Evolutionary conservation across 176 grass and related monocot species (phyloP).

Genomic region (Ananas comosus): DNA sequence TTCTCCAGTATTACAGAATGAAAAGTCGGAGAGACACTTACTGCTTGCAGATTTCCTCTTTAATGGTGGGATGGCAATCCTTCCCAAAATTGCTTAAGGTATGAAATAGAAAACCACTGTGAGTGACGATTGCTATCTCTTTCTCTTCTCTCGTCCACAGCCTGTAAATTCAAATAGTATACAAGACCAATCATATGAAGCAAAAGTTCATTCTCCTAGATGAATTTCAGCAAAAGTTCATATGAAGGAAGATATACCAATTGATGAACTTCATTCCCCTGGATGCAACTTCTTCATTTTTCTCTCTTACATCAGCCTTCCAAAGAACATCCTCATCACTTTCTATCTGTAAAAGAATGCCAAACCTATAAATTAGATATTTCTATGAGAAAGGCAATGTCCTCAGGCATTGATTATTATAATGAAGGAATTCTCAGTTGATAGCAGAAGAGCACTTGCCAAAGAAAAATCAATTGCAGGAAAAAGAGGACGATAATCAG

Average conservation of each 20-base stretch:
- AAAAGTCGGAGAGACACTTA: slow-evolving; percentile 24
- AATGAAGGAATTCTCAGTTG: background rate
- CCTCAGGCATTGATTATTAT: background rate
- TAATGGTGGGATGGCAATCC: slow-evolving; percentile 57
- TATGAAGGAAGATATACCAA: slow-evolving; percentile 38
- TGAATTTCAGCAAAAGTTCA: background rate
- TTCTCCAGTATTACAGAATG: background rate
- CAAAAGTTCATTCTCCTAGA: too few relatives aligned
- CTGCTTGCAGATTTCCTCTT: slow-evolving; percentile 50
- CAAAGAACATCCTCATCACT: slow-evolving; percentile 87
- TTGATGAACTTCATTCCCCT: slow-evolving; percentile 86
- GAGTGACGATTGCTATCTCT: slow-evolving; percentile 74
- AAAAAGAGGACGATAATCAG: slow-evolving; percentile 59
- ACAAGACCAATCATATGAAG: background rate
- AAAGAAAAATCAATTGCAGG: slow-evolving; percentile 94
- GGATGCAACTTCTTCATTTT: slow-evolving; percentile 40
- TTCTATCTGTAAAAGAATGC: slow-evolving; percentile 43
- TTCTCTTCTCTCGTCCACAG: slow-evolving; percentile 86
- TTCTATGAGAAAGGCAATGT: background rate
- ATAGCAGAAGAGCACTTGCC: slow-evolving; percentile 38
- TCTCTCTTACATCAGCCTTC: slow-evolving; percentile 63
- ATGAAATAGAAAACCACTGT: slow-evolving; percentile 65
- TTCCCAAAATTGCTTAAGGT: slow-evolving; percentile 53
- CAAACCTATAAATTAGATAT: background rate
- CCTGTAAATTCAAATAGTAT: slow-evolving; percentile 35